Percentiles rank a stretch among this genome's conserved stretches.
These are phyloP conservation scores for Solanum lycopersicoides DNA, from an alignment of 257 asterid genomes.

Conservation along the genomic window DNA sequence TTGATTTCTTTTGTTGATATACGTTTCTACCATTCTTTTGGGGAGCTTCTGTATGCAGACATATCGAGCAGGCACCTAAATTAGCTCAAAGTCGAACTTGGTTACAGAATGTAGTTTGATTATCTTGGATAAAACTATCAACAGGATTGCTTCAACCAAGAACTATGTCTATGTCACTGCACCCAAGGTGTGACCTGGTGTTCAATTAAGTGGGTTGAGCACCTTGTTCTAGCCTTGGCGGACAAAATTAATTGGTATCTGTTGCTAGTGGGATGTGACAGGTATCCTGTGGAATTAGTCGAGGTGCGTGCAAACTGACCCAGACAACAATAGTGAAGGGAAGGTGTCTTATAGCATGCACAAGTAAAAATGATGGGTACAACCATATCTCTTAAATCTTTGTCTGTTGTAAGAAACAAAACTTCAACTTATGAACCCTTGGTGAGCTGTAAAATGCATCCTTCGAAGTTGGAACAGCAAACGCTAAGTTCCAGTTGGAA, in stretches of 20 bases:
- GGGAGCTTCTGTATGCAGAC: not conserved
- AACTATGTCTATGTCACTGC: not conserved
- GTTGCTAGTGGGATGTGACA: not conserved
- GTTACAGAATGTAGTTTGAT: not conserved
- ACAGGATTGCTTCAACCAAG: not conserved
- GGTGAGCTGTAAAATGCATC: not conserved
- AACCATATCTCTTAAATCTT: not conserved
- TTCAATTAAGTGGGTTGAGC: not conserved
- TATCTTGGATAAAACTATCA: not conserved
- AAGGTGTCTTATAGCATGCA: not conserved
- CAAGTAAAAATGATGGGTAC: not conserved
- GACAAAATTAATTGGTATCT: not conserved
- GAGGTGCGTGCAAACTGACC: not conserved
- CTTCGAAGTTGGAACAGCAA: too few relatives aligned
- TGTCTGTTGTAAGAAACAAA: not conserved
- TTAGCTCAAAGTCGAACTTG: not conserved
- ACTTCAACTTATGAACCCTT: not conserved
- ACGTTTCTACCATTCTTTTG: not conserved
- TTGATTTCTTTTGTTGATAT: not conserved
- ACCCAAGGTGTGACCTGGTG: not conserved
- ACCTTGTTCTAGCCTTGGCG: not conserved
- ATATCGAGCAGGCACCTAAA: not conserved
- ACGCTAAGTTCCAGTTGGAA: not conserved
- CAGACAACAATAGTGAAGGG: not conserved
- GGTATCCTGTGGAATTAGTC: not conserved